A percentile compares a stretch with the other conserved stretches of the same genome.
These are phyloP conservation scores for Citrus maxima DNA, from an alignment of 345 rosid genomes.

Conservation along the genomic window DNA sequence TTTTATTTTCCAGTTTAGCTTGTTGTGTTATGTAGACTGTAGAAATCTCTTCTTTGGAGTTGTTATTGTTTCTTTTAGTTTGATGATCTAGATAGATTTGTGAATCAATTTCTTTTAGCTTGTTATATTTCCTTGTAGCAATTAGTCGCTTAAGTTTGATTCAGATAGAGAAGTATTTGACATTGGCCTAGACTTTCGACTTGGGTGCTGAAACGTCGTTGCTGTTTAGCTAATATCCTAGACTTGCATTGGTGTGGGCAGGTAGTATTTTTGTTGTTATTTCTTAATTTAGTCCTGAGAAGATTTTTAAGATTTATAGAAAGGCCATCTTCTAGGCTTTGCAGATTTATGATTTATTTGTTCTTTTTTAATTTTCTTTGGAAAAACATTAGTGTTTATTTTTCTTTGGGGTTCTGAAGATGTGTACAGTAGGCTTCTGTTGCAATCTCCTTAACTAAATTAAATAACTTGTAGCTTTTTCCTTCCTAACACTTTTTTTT, in stretches of 20 bases:
- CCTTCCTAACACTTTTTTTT: not conserved
- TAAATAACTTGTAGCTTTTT: not conserved
- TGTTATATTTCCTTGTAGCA: not conserved
- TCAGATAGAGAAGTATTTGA: not conserved
- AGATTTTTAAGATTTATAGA: not conserved
- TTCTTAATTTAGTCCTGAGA: not conserved
- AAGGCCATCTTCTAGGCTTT: not conserved
- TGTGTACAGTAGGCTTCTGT: not conserved
- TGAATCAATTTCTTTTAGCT: conserved; percentile 16
- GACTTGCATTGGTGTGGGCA: not conserved
- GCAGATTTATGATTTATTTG: too few species aligned
- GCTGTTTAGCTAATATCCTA: not conserved
- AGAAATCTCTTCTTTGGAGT: conserved; percentile 24
- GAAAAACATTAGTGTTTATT: too few species aligned
- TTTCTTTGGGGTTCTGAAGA: not conserved
- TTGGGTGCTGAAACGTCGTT: not conserved
- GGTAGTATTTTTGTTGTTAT: not conserved
- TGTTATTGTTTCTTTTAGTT: conserved; percentile 22
- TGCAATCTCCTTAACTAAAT: not conserved
- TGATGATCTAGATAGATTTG: conserved; percentile 33
- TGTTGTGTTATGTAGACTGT: conserved; percentile 43
- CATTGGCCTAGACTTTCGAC: not conserved
- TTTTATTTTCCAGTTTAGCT: conserved; percentile 19
- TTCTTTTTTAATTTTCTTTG: too few species aligned
- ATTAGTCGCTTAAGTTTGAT: not conserved